Percentiles rank a stretch among this genome's conserved stretches.
Evolutionary conservation across 2,329 filamentous ascomycete species (phyloP).

Genomic region (Trichophyton benhamiae): DNA sequence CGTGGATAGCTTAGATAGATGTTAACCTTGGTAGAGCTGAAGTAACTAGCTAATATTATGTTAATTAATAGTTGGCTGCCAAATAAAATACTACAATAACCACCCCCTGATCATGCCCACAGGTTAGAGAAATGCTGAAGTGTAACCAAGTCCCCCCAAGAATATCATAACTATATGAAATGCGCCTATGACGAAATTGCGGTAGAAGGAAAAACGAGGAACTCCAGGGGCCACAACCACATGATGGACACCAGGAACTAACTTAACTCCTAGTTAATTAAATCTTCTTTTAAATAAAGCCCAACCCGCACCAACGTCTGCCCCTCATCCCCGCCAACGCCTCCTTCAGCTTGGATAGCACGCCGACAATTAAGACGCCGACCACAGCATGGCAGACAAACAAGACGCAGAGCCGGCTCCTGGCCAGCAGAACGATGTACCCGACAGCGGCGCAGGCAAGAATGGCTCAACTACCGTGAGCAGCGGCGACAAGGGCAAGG

Average conservation of each 20-base stretch:
- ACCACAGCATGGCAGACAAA: not conserved
- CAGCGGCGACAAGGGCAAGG: conserved; percentile 12
- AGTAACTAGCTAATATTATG: no score
- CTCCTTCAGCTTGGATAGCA: not conserved
- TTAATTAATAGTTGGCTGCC: no score
- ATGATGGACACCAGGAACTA: not conserved
- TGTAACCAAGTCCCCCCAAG: no score
- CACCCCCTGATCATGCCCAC: no score
- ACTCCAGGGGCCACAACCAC: not conserved
- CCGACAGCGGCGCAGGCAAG: not conserved
- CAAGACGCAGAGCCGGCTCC: not conserved
- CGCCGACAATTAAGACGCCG: not conserved
- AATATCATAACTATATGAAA: no score
- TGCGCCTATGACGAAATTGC: no score
- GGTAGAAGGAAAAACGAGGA: not conserved
- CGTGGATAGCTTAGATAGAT: no score
- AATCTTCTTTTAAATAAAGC: not conserved
- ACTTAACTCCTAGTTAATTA: not conserved
- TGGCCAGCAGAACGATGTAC: conserved; percentile 3
- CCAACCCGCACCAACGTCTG: not conserved
- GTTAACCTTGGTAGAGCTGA: no score
- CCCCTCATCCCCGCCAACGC: not conserved
- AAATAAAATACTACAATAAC: no score
- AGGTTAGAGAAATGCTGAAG: no score
- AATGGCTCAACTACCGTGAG: not conserved